Evolutionary conservation across 371 early-diverging fungal species (phyloP), one percentile per base, ranked within the genome.

Genomic region (Chytridiales sp.): DNA sequence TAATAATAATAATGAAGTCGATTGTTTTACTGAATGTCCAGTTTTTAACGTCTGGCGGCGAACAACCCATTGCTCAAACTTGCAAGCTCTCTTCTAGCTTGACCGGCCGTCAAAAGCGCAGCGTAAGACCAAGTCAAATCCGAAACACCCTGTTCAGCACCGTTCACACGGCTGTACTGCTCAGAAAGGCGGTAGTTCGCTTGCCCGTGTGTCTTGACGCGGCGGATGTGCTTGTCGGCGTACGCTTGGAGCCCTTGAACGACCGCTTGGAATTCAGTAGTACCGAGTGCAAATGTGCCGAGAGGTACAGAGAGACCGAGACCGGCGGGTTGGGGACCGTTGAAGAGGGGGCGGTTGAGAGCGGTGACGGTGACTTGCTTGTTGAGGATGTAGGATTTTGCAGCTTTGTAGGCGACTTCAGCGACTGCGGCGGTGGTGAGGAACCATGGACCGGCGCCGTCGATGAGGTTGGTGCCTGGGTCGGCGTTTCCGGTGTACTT

Each of bases 81-180:
- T n/a, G n/a, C 38, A 5, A 54, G 55, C 13, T 39, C 27, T 43
- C 42, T 5, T 8, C 55, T 8, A n/a, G 55, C 55, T 4, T 17
- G 13, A 13, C n/a, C n/a, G 13, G 85, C 82, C 21, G 81, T 67
- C 11, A 82, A 60, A 31, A 84, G 73, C 11, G 84, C 75, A 1
- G 86, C 86, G 64, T 89, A 86, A 43, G 80, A 80, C 91, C 91
- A 90, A 0, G 90, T 90, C 55, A 91, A 64, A 52, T 89, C 81
- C 13, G 66, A 49, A n/a, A 90, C 91, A n/a, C 89, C 88, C 6
- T 66, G 70, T 43, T 77, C 69, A 34, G 60, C 78, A 0, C 91
- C 91, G n/a, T 70, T 75, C 35, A 61, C 42, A 2, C 81, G 63
- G 51, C 78, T 59, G 68, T 80, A 85, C 69, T 91, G 87, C 66